phyloP scores from a whole-genome alignment of 148 eudicot genomes.

The Polygonum maritimum region DNA sequence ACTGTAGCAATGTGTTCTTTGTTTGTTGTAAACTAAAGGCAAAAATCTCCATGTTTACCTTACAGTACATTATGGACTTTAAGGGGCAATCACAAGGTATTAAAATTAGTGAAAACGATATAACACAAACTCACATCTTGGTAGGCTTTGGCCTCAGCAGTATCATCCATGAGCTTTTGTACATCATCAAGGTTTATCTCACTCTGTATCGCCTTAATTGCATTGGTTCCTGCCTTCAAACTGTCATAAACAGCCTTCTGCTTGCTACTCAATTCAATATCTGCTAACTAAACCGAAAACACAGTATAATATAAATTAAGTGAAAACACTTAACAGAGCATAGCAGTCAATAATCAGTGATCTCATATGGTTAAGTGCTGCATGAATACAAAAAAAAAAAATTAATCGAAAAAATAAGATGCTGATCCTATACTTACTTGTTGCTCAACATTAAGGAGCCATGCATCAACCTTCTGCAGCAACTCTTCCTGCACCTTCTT shows the following conservation, averaged over 20 bases:
- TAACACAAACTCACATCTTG: constrained; percentile 64
- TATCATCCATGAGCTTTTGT: constrained; percentile 96
- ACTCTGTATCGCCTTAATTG: constrained; percentile 90
- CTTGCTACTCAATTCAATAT: constrained; percentile 95
- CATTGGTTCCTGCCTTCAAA: constrained; percentile 69
- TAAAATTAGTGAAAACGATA: background rate
- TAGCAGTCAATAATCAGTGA: background rate
- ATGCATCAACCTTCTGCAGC: constrained; percentile 89
- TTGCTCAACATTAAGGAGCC: constrained; percentile 95
- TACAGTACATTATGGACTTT: background rate
- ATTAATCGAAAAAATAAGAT: background rate
- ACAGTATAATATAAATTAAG: background rate
- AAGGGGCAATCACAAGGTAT: background rate
- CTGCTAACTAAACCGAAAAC: constrained; percentile 62
- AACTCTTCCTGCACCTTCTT: constrained; percentile 94
- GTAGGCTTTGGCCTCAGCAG: constrained; percentile 96
- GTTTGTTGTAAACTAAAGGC: background rate
- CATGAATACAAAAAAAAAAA: background rate
- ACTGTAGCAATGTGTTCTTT: background rate
- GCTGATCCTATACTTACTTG: constrained; percentile 38
- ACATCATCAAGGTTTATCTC: constrained; percentile 90
- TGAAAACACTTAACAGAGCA: background rate
- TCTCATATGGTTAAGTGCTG: background rate
- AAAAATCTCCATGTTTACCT: background rate
- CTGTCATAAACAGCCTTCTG: constrained; percentile 96